Evolutionary conservation across 2,329 filamentous ascomycete species (phyloP).

Genomic region (Pseudocercospora musae): DNA sequence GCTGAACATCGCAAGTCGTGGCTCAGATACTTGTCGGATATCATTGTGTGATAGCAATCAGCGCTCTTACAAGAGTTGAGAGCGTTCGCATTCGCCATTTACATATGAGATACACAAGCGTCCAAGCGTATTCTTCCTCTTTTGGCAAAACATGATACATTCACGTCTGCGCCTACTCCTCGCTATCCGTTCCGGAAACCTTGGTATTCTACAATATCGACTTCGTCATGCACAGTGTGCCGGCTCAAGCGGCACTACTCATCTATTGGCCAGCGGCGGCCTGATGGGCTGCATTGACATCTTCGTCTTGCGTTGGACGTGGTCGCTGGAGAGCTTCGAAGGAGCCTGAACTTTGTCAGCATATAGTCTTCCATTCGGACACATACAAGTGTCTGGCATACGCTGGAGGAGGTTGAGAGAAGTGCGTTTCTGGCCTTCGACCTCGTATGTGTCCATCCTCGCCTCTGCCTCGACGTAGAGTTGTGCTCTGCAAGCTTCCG

Average conservation of each 20-base stretch:
- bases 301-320: constrained; percentile 10
- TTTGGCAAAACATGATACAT: background rate
- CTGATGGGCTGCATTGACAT: constrained; percentile 12
- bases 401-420: constrained; percentile 73
- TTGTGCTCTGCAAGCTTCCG: constrained; percentile 56
- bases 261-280: constrained; percentile 11
- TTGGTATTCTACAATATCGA: constrained; percentile 11
- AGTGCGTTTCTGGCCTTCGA: constrained; percentile 62
- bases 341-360: constrained; percentile 37
- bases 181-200: constrained; percentile 1
- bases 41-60: background rate
- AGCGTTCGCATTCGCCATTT: constrained; percentile 7
- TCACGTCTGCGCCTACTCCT: constrained; percentile 4
- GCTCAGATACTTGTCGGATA: background rate
- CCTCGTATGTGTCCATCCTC: constrained; percentile 63
- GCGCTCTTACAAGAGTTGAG: constrained; percentile 4
- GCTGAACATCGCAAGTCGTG: background rate
- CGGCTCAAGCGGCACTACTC: background rate
- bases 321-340: constrained; percentile 49
- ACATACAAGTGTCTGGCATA: constrained; percentile 50
- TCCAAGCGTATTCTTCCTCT: background rate
- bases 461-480: constrained; percentile 84
- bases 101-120: constrained; percentile 7
- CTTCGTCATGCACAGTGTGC: constrained; percentile 2
- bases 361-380: background rate